Percentiles rank a stretch among this genome's conserved stretches.
phyloP scores from a whole-genome alignment of 164 flowering plant species.

The Nymphaea thermarum region DNA sequence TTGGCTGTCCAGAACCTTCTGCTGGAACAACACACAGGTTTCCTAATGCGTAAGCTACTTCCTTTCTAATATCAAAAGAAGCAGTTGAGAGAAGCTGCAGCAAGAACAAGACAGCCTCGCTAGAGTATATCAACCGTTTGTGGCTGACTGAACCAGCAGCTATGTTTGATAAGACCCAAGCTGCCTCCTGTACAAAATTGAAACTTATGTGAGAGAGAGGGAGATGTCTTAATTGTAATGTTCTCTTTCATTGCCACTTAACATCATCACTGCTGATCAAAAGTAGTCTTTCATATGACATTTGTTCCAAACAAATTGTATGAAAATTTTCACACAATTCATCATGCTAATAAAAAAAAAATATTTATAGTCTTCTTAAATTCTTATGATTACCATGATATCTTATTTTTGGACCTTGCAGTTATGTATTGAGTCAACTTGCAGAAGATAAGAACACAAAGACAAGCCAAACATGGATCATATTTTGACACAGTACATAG shows the following conservation, averaged over 20 bases:
- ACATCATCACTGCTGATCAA: too few relatives aligned
- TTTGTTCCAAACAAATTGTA: too few relatives aligned
- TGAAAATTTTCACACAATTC: too few relatives aligned
- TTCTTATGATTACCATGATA: too few relatives aligned
- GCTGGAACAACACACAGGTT: conserved; percentile 81
- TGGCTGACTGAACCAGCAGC: conserved; percentile 89
- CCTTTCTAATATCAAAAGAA: conserved; percentile 87
- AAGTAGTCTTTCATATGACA: too few relatives aligned
- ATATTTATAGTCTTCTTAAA: too few relatives aligned
- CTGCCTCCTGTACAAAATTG: conserved; percentile 57
- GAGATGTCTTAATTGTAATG: not conserved
- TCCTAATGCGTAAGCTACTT: conserved; percentile 85
- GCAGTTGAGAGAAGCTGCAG: conserved; percentile 63
- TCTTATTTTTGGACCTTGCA: too few relatives aligned
- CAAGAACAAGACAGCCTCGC: conserved; percentile 53
- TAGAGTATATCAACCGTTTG: conserved; percentile 55
- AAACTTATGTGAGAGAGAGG: not conserved
- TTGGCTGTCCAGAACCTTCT: conserved; percentile 46
- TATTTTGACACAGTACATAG: too few relatives aligned
- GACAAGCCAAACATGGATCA: too few relatives aligned
- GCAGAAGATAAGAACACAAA: too few relatives aligned
- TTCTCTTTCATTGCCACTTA: not conserved
- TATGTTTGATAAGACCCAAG: conserved; percentile 94
- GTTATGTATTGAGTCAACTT: too few relatives aligned
- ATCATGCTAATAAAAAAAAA: too few relatives aligned